A percentile compares a stretch with the other conserved stretches of the same genome.
Conservation (phyloP, 2,329 filamentous ascomycete genomes). For the Cordyceps pruinosa region DNA sequence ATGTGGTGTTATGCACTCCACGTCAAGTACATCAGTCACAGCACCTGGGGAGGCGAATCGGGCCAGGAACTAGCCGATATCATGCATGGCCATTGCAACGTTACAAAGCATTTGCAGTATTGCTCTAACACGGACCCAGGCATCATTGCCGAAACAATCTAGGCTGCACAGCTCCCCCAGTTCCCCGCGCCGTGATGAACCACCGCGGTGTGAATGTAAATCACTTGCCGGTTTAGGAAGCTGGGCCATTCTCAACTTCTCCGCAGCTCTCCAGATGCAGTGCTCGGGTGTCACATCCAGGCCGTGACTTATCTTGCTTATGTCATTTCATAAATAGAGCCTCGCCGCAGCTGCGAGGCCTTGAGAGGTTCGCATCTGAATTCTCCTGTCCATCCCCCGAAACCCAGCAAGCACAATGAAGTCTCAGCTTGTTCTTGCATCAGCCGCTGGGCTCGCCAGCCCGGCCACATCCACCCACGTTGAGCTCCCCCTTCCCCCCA, state of each 20-base stretch:
- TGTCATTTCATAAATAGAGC: neutral
- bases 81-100: slow-evolving; percentile 7
- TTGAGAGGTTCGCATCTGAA: neutral
- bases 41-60: neutral
- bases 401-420: slow-evolving; percentile 4
- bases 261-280: neutral
- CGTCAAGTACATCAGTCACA: neutral
- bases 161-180: neutral
- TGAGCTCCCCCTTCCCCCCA: slow-evolving; percentile 30
- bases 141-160: slow-evolving; percentile 4
- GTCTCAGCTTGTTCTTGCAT: slow-evolving; percentile 12
- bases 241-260: neutral
- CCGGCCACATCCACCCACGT: neutral
- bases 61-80: neutral
- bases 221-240: slow-evolving; percentile 5
- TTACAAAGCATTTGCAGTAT: slow-evolving; percentile 5
- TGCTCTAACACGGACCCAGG: neutral
- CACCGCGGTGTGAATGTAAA: neutral
- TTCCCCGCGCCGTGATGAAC: neutral
- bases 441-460: slow-evolving; percentile 2
- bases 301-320: neutral
- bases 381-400: neutral
- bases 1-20: neutral
- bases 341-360: neutral
- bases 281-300: neutral